Base-by-base conservation (phyloP, 306 rosid species). In the Citrullus colocynthis region DNA sequence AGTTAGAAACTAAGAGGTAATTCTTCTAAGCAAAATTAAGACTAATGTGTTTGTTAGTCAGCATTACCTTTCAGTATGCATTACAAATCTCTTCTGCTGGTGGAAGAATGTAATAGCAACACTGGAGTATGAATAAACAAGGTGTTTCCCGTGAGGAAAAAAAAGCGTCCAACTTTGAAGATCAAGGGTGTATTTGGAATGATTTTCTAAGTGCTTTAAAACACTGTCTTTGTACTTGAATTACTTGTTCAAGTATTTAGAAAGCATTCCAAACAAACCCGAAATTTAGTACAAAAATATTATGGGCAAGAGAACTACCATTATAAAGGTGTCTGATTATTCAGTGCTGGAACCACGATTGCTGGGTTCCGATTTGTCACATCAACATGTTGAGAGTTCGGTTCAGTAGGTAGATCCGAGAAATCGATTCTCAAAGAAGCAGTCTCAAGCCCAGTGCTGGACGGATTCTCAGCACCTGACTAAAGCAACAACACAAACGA, bases 331-430 rank as follows among this genome's bases (percentile, higher is more conserved):
- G 83, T 84, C 52, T 63, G 64, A 82, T 78, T 75, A 45, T 81
- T 74, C 9, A 86, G 84, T 39, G 88, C 79, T 41, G 91, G 89
- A 79, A 81, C 96, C 72, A 89, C 93, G 62, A 89, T 85, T 37
- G 90, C 89, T 4, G 88, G 88, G 81, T 88, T 87, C 70, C 87
- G 84, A 79, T 78, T 90, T 56, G 81, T 82, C 18, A 93, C 86
- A 65, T 84, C 84, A 78, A 81, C 85, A 59, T 79, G 86, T 64
- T 88, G 91, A 85, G 80, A 83, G 80, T 88, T 74, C 7, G 80
- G 57, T 52, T 52, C 20, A 2, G 57, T 15, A 5, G 57, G 88
- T 32, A 83, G 71, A 80, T 88, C 96, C 18, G 92, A 86, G 74
- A 76, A 79, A 75, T 87, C 85, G 34, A 78, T 87, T 82, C 90